Conservation (phyloP, 2,329 filamentous ascomycete genomes). For the Colletotrichum sublineola region DNA sequence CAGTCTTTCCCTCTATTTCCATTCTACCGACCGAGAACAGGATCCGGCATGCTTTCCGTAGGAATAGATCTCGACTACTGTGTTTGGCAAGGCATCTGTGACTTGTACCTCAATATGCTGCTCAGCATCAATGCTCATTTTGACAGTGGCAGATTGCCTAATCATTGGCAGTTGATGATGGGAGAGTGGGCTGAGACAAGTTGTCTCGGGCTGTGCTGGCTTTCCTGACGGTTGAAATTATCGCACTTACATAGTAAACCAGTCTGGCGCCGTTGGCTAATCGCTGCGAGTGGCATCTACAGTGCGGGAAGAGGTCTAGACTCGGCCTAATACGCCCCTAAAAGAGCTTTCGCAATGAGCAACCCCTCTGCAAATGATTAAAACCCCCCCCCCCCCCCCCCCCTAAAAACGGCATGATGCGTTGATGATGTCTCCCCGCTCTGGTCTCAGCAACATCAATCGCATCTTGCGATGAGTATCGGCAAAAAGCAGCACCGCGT, state of each 20-base stretch:
- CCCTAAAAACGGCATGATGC: too few species aligned
- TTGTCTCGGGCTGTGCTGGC: not conserved
- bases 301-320: not conserved
- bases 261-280: slow-evolving; percentile 2
- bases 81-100: not conserved
- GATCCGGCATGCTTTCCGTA: not conserved
- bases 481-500: not conserved
- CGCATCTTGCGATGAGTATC: slow-evolving; percentile 1
- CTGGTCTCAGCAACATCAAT: slow-evolving; percentile 4
- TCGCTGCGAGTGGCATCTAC: not conserved
- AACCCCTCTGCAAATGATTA: too few species aligned
- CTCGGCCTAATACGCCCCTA: not conserved
- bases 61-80: not conserved
- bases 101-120: not conserved
- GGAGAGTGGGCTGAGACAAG: slow-evolving; percentile 23
- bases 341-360: not conserved
- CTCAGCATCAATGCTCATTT: not conserved
- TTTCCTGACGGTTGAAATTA: not conserved
- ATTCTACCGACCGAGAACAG: not conserved
- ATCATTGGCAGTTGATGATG: slow-evolving; percentile 14
- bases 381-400: too few species aligned
- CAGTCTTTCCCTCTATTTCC: not conserved
- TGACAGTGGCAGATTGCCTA: slow-evolving; percentile 29
- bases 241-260: not conserved
- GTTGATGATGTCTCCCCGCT: not conserved